These are phyloP conservation scores for Aspergillus puulaauensis DNA, from an alignment of 2,329 filamentous ascomycete species.

Conservation along the genomic window DNA sequence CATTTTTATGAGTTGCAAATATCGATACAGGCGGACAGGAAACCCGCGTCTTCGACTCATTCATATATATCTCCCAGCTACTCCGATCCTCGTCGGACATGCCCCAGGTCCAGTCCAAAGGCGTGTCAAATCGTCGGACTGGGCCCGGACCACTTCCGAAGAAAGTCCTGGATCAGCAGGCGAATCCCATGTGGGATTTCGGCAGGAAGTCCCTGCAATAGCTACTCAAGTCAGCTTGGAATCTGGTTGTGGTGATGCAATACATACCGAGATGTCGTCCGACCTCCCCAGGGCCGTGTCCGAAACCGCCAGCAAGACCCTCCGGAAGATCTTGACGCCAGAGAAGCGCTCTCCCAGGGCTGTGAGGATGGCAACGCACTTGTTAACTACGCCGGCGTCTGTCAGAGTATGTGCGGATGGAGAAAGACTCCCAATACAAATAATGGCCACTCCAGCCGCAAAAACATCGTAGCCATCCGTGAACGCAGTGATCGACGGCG, in stretches of 20 bases:
- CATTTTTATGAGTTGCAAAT: not conserved
- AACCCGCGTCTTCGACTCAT: too few relatives aligned
- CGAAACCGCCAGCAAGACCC: slow-evolving; percentile 14
- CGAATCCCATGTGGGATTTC: not conserved
- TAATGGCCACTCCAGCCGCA: slow-evolving; percentile 13
- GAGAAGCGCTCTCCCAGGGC: slow-evolving; percentile 17
- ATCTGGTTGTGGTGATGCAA: too few relatives aligned
- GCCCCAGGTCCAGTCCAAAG: too few relatives aligned
- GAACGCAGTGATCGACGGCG: slow-evolving; percentile 12
- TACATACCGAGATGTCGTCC: too few relatives aligned
- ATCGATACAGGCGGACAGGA: too few relatives aligned
- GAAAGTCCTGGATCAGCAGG: not conserved
- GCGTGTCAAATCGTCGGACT: slow-evolving; percentile 1
- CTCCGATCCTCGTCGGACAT: too few relatives aligned
- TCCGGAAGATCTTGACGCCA: slow-evolving; percentile 14
- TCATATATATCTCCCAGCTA: too few relatives aligned
- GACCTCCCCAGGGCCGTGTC: not conserved
- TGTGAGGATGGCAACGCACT: slow-evolving; percentile 19
- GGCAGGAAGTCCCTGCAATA: not conserved
- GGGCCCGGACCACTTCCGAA: not conserved
- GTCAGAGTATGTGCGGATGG: not conserved
- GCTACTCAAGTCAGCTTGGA: not conserved
- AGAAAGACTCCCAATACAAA: not conserved
- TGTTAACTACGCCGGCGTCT: slow-evolving; percentile 4
- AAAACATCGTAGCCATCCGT: slow-evolving; percentile 23